Percentiles rank a stretch among this genome's conserved stretches.
phyloP scores from a whole-genome alignment of 73 alveolate genomes.

The Tetrahymena malaccensis region DNA sequence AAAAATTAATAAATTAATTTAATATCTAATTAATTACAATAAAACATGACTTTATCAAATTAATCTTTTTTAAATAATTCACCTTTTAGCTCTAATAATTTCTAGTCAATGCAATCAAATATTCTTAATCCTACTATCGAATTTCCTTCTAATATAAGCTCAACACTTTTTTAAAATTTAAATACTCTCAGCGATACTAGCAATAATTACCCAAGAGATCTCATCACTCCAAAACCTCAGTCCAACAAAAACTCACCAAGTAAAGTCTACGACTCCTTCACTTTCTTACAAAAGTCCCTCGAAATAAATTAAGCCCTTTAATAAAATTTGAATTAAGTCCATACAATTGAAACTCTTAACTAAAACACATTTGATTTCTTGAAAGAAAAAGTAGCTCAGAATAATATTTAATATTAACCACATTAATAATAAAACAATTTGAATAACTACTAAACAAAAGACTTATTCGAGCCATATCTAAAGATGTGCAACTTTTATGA shows the following conservation, averaged over 20 bases:
- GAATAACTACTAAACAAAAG: background rate
- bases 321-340: background rate
- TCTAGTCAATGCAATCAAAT: background rate
- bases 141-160: background rate
- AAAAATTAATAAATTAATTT: too few species aligned
- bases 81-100: background rate
- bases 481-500: background rate
- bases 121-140: background rate
- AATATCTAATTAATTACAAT: too few species aligned
- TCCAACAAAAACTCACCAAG: background rate
- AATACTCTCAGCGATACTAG: background rate
- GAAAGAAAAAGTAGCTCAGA: background rate
- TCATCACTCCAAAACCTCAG: background rate
- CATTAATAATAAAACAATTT: background rate
- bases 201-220: too few species aligned
- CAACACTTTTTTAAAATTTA: background rate
- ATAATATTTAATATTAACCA: background rate
- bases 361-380: background rate
- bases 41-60: background rate
- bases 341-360: background rate
- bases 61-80: background rate
- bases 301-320: background rate
- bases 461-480: background rate
- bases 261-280: background rate
- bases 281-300: background rate